A percentile compares a stretch with the other conserved stretches of the same genome.
phyloP scores from a whole-genome alignment of 257 asterid species.

The Fraxinus pennsylvanica region DNA sequence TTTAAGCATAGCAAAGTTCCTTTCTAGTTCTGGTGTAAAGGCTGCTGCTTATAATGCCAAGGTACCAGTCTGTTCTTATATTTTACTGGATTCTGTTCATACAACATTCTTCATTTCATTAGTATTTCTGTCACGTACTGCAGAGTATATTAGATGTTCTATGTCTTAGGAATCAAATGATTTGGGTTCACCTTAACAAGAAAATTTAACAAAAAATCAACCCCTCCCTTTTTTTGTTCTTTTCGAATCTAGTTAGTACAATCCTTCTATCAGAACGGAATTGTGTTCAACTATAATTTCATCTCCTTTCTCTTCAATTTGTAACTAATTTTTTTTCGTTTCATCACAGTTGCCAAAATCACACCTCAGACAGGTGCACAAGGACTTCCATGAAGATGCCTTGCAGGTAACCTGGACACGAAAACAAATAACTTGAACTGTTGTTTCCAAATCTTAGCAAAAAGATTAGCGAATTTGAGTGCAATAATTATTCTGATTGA shows the following conservation, averaged over 20 bases:
- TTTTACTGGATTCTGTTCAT: slow-evolving; percentile 9
- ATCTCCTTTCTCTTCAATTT: slow-evolving; percentile 10
- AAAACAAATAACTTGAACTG: slow-evolving; percentile 12
- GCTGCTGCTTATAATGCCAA: slow-evolving; percentile 85
- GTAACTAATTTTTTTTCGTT: slow-evolving; percentile 15
- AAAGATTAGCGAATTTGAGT: slow-evolving; percentile 14
- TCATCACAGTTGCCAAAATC: slow-evolving; percentile 70
- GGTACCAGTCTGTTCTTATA: slow-evolving; percentile 42
- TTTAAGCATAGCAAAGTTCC: slow-evolving; percentile 60
- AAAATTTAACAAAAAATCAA: neutral
- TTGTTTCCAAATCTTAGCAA: slow-evolving; percentile 15
- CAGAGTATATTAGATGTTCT: neutral
- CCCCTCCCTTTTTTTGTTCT: neutral
- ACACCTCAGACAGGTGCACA: slow-evolving; percentile 74
- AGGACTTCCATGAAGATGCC: slow-evolving; percentile 59
- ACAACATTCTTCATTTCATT: slow-evolving; percentile 16
- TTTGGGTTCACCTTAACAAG: slow-evolving; percentile 10
- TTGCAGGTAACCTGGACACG: slow-evolving; percentile 52
- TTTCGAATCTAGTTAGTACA: neutral
- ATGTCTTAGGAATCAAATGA: neutral
- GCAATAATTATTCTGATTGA: neutral
- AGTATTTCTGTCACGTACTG: slow-evolving; percentile 8
- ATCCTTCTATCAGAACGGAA: neutral
- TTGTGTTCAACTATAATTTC: slow-evolving; percentile 2
- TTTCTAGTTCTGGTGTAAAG: slow-evolving; percentile 55